These are phyloP conservation scores for Solanum hybrid DNA, from an alignment of 305 asterid species.

Conservation along the genomic window DNA sequence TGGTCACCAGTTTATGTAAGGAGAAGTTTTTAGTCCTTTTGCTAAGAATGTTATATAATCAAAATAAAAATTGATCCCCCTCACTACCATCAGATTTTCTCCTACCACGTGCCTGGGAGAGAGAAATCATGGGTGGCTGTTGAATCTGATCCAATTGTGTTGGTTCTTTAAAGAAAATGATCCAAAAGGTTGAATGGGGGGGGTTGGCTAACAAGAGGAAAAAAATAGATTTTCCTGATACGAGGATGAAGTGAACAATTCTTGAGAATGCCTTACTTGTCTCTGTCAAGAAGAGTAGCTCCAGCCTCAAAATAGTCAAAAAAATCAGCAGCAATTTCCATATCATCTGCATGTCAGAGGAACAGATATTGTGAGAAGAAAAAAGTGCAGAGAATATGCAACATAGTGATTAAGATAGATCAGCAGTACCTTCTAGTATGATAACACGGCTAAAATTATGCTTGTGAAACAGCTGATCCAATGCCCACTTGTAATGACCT, in stretches of 20 bases:
- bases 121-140: neutral
- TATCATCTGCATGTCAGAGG: slow-evolving; percentile 67
- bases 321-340: slow-evolving; percentile 97
- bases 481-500: slow-evolving; percentile 99
- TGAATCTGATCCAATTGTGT: neutral
- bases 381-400: slow-evolving; percentile 9
- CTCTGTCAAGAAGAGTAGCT: slow-evolving; percentile 80
- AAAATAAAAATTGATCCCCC: neutral
- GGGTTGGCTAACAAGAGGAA: neutral
- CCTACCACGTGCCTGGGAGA: neutral
- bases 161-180: neutral
- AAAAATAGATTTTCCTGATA: neutral
- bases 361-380: slow-evolving; percentile 15
- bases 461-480: slow-evolving; percentile 81
- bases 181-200: neutral
- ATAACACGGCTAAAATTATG: slow-evolving; percentile 81
- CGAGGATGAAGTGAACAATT: neutral
- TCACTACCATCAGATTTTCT: neutral
- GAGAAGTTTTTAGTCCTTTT: neutral
- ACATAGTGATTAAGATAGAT: slow-evolving; percentile 13
- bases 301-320: slow-evolving; percentile 95
- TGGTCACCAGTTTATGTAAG: neutral
- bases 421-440: slow-evolving; percentile 80
- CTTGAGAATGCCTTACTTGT: slow-evolving; percentile 52
- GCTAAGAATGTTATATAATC: neutral